Evolutionary conservation across 495 filamentous ascomycete species (phyloP), one percentile per base, ranked within the genome.

Genomic region (Penicillium fimorum): DNA sequence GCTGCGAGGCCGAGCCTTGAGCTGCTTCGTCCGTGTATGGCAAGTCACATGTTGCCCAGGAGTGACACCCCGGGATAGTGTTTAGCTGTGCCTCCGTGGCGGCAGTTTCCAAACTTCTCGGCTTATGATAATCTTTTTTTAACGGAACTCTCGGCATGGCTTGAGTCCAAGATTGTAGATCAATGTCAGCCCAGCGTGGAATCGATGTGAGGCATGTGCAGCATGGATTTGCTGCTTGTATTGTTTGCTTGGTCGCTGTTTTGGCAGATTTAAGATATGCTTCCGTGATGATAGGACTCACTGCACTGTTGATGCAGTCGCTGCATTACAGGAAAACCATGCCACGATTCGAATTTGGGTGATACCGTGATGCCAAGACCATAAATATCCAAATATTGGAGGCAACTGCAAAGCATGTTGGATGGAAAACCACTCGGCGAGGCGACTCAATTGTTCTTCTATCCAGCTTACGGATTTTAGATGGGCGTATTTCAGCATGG

Each of bases 151-250:
- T 77, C 3, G 78, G 76, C 8, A 78, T 71, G 1, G 76, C 75
- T 4, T 77, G 68, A 44, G 77, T 73, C 0, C 71, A 77, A 50
- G 67, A 69, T 1, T 65, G 72, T 40, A 73, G 77, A 0, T 52
- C 76, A 7, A 79, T 79, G 72, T 62, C 70, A 11, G 76, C 74
- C 17, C 75, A 80, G 47, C 76, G 66, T 47, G 76, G 73, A 32
- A 66, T 73, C 12, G 66, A 68, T 51, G 66, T 74, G 2, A 80
- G 78, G 56, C 66, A 72, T 5, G 75, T 79, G 72, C 73, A 78
- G 55, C 76, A 79, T 48, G 76, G 68, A 1, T 79, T 80, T 50
- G 74, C 74, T 76, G 13, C 35, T 11, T 69, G 75, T 2, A 79
- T 72, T 43, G 76, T 76, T 0, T 68, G 78, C 2, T 65, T 79